phyloP scores from a whole-genome alignment of 768 basidiomycete genomes.

The Russula griseocarnosa region DNA sequence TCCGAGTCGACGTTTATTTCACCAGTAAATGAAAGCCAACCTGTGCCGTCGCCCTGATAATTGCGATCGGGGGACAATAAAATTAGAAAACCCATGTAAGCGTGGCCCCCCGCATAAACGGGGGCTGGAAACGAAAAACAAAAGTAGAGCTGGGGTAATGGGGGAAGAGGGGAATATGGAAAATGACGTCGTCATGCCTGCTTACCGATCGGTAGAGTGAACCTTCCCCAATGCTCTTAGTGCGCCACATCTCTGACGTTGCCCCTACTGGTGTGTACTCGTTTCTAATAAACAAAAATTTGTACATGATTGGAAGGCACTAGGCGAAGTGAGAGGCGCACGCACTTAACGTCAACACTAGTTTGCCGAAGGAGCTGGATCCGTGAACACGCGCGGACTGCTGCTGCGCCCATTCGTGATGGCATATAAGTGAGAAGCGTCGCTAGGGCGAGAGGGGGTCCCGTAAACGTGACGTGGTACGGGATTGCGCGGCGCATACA shows the following conservation, averaged over 20 bases:
- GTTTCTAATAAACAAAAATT: conserved; percentile 1
- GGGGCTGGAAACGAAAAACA: neutral
- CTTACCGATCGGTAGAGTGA: conserved; percentile 15
- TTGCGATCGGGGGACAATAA: neutral
- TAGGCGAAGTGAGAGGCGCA: neutral
- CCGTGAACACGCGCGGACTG: conserved; percentile 42
- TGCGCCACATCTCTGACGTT: conserved; percentile 24
- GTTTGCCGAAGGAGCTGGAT: conserved; percentile 65
- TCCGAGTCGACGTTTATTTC: conserved; percentile 50
- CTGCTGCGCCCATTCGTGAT: conserved; percentile 33
- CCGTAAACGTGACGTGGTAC: conserved; percentile 60
- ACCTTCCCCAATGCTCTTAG: conserved; percentile 16
- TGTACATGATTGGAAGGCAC: neutral
- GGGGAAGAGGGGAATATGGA: neutral
- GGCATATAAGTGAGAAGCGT: conserved; percentile 60
- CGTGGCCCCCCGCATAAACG: neutral
- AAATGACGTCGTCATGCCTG: neutral
- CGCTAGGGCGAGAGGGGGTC: conserved; percentile 52
- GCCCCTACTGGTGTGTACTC: conserved; percentile 10
- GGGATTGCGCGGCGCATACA: conserved; percentile 57
- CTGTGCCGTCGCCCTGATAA: conserved; percentile 56
- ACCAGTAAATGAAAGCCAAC: conserved; percentile 59
- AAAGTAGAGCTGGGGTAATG: no score
- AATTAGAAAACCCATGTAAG: neutral
- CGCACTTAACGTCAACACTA: conserved; percentile 57